These are phyloP conservation scores for Gossypium gossypioides DNA, from an alignment of 441 rosid species.

Conservation along the genomic window DNA sequence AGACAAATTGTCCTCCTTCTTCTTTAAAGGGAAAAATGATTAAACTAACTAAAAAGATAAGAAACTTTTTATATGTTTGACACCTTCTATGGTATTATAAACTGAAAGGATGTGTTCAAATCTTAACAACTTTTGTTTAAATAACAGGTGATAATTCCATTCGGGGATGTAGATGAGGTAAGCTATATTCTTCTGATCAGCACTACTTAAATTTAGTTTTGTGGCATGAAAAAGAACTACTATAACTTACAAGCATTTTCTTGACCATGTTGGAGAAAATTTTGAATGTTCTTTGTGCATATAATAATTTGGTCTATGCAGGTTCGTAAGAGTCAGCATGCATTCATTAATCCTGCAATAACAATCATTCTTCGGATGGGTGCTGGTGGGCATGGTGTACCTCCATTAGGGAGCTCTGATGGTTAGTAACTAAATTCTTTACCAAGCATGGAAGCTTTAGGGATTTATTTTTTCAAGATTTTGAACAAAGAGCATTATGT, in stretches of 20 bases:
- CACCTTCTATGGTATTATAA: background rate
- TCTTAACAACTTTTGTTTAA: constrained; percentile 3
- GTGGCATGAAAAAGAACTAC: constrained; percentile 8
- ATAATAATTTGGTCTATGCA: constrained; percentile 24
- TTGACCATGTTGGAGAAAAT: background rate
- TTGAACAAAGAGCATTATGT: background rate
- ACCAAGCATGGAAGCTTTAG: background rate
- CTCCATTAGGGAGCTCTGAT: constrained; percentile 97
- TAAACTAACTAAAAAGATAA: background rate
- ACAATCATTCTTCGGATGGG: constrained; percentile 92
- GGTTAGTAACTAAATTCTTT: constrained; percentile 43
- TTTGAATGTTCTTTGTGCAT: background rate
- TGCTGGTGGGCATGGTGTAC: constrained; percentile 99
- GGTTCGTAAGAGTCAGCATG: constrained; percentile 96
- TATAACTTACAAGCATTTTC: constrained; percentile 1
- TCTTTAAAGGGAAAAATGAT: background rate
- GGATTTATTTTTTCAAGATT: background rate
- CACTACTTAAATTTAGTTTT: background rate
- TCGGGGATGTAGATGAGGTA: constrained; percentile 96
- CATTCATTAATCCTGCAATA: constrained; percentile 89
- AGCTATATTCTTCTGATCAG: constrained; percentile 10
- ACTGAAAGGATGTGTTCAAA: background rate
- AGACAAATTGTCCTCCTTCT: background rate
- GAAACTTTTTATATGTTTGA: background rate
- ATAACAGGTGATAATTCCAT: constrained; percentile 72